Base-by-base conservation (phyloP, 495 filamentous ascomycete genomes). In the Copromyces sp. region DNA sequence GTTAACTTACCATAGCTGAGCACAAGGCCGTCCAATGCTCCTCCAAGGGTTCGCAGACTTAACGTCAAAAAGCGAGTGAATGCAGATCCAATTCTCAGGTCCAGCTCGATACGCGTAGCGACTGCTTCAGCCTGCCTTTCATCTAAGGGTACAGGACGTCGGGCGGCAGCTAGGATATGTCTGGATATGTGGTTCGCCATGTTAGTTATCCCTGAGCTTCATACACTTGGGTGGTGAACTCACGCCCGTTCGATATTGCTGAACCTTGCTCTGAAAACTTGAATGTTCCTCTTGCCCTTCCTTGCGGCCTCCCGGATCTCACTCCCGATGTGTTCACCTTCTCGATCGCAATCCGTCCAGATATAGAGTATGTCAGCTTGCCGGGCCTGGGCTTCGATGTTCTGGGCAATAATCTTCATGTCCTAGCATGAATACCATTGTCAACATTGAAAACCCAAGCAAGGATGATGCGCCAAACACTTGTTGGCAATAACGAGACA, bases 281-380 rank as follows among this genome's bases (percentile, higher is more conserved):
- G 85, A 42, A 99, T 87, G 1, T 84, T 83, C 24, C 84, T 77
- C 77, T 98, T 98, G 32, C 89, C 90, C 77, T 87, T 87, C 70
- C 84, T 84, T 20, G 96, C 95, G 42, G 94, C 90, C 72, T 92
- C 87, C 44, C 93, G 89, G 69, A 99, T 94, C 78, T 98, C 96
- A n/a, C 91, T 84, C 1, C 95, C 95, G 74, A 99, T 99, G 77
- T 98, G 91, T 81, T 99, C 95, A 17, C 95, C 95, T 85, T 99
- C 95, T 69, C 94, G 90, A 85, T 99, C 95, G 82, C 95, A 98
- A 86, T 99, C 95, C 1, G 95, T 99, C 95, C 95, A 99, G 76
- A 99, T 97, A 80, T 94, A 95, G 16, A 99, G 85, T 24, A 88
- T 89, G 75, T 85, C 86, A 70, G 88, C 83, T 75, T 87, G 85